Percentiles rank a stretch among this genome's conserved stretches.
These are phyloP conservation scores for Gnomoniopsis smithogilvyi DNA, from an alignment of 2,329 filamentous ascomycete genomes.

Conservation along the genomic window DNA sequence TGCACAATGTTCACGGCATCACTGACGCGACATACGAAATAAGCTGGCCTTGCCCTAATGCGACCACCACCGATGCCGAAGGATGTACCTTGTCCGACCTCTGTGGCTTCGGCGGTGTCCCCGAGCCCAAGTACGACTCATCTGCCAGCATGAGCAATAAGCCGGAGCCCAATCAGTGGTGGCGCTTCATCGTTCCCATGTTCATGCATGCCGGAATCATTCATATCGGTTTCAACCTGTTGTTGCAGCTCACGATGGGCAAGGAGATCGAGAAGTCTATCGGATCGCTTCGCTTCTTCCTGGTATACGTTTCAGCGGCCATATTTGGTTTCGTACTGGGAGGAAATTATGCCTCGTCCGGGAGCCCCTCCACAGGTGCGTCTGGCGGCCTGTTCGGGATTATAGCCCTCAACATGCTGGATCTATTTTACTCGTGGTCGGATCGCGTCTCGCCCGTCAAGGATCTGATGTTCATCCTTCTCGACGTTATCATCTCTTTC, in stretches of 20 bases:
- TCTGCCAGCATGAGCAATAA: slow-evolving; percentile 40
- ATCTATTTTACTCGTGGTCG: slow-evolving; percentile 89
- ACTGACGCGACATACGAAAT: slow-evolving; percentile 49
- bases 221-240: slow-evolving; percentile 93
- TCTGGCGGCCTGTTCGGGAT: slow-evolving; percentile 91
- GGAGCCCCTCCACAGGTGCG: slow-evolving; percentile 80
- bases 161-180: slow-evolving; percentile 88
- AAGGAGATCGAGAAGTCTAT: slow-evolving; percentile 92
- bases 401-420: slow-evolving; percentile 81
- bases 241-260: slow-evolving; percentile 85
- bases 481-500: slow-evolving; percentile 87
- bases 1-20: slow-evolving; percentile 75
- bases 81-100: slow-evolving; percentile 73
- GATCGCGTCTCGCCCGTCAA: slow-evolving; percentile 73
- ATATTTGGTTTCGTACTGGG: slow-evolving; percentile 97
- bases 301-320: slow-evolving; percentile 87
- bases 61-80: slow-evolving; percentile 54
- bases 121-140: slow-evolving; percentile 58
- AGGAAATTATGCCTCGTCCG: slow-evolving; percentile 84
- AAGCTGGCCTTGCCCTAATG: slow-evolving; percentile 78
- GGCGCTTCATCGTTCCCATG: slow-evolving; percentile 90
- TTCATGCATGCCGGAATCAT: slow-evolving; percentile 93
- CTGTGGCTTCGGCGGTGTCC: slow-evolving; percentile 79
- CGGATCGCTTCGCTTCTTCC: slow-evolving; percentile 78
- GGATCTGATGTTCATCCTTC: slow-evolving; percentile 80